phyloP scores from a whole-genome alignment of 805 yeast genomes.

The Saturnispora serradocipensis region DNA sequence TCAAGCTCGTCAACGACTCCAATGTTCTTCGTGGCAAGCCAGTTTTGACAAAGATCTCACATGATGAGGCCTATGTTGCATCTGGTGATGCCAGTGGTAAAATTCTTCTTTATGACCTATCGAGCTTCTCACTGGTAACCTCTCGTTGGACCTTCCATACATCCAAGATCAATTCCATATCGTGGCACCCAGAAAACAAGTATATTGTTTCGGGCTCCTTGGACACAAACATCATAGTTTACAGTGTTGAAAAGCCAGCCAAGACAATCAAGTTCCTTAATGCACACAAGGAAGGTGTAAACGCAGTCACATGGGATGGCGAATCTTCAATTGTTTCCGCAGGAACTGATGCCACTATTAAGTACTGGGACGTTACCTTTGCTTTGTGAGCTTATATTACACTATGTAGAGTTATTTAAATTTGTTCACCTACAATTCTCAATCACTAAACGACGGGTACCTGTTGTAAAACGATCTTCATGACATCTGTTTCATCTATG shows the following conservation, averaged over 20 bases:
- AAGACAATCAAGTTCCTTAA: conserved; percentile 64
- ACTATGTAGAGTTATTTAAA: background rate
- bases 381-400: background rate
- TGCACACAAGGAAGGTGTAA: conserved; percentile 86
- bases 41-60: conserved; percentile 58
- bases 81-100: conserved; percentile 86
- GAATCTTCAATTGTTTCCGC: conserved; percentile 48
- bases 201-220: conserved; percentile 71
- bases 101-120: conserved; percentile 57
- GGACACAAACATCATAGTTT: conserved; percentile 74
- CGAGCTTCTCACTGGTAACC: conserved; percentile 51
- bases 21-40: conserved; percentile 53
- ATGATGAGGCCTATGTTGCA: conserved; percentile 59
- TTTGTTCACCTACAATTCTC: background rate
- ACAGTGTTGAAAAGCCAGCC: conserved; percentile 70
- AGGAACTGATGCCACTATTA: conserved; percentile 78
- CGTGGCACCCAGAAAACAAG: conserved; percentile 72
- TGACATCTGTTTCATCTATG: conserved; percentile 39
- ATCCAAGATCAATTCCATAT: conserved; percentile 63
- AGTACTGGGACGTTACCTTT: conserved; percentile 49
- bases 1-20: conserved; percentile 17
- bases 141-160: conserved; percentile 96
- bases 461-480: conserved; percentile 41
- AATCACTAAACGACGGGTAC: conserved; percentile 40
- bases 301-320: conserved; percentile 57